Evolutionary conservation across 2,329 filamentous ascomycete genomes (phyloP), one percentile per base, ranked within the genome.

Genomic region (Xylaria sp.): DNA sequence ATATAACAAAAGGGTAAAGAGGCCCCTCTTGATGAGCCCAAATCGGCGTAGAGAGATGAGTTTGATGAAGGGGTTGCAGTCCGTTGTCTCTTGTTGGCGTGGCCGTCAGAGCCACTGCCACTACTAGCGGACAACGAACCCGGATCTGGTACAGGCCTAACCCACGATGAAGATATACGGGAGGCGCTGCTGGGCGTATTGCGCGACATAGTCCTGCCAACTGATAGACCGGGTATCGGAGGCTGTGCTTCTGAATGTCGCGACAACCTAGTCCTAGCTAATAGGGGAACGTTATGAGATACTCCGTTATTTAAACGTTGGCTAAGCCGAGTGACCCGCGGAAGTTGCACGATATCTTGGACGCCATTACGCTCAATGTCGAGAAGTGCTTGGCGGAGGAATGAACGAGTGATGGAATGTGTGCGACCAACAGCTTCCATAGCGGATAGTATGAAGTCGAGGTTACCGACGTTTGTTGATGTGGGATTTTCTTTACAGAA

Each of bases 311-410:
- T 75, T 48, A 78, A 78, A 2, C 76, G 68, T 51, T 76, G 70
- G 13, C 76, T 77, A 53, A 81, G 77, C 44, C 77, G 77, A 15
- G 75, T 73, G 15, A 84, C 71, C 3, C 71, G 74, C 0, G 83
- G 79, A n/a, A 84, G 70, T 9, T 73, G 75, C 10, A 83, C 77
- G 11, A 76, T 74, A 3, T 77, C 70, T 3, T 76, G 71, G 31
- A 87, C 76, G 1, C 79, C 81, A 68, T 84, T 86, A 38, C 78
- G 77, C 42, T 93, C 89, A 9, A 97, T 87, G 74, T 97, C 94
- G n/a, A 94, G 85, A 66, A 94, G 88, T 0, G 95, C 83, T 77
- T 97, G 94, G 11, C 91, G 89, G n/a, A 97, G 83, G 77, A 97
- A 97, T 0, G 92, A 93, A 53, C 91, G 89, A 0, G 93, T 94